Conservation (phyloP, 345 rosid species). For the Syzygium jambos region DNA sequence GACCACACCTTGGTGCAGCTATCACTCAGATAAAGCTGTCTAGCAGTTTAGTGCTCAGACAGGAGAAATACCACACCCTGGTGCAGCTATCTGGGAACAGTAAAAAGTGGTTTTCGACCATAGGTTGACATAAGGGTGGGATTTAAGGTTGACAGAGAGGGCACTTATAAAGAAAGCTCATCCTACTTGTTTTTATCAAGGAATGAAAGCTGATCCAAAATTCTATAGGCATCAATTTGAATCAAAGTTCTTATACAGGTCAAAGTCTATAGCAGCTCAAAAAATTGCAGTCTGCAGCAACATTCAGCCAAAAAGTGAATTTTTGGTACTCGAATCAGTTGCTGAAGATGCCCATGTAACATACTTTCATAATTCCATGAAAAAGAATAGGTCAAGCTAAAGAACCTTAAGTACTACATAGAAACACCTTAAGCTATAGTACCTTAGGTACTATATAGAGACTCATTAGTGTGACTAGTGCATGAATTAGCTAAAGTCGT, state of each 20-base stretch:
- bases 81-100: not conserved
- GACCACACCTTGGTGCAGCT: not conserved
- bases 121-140: not conserved
- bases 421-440: not conserved
- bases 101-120: not conserved
- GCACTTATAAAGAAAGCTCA: not conserved
- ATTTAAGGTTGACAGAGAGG: not conserved
- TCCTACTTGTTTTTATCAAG: not conserved
- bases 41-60: not conserved
- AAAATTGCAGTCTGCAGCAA: not conserved
- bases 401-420: not conserved
- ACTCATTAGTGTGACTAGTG: not conserved
- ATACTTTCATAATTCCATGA: not conserved
- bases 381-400: not conserved
- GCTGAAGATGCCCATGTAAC: not conserved
- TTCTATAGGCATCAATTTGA: not conserved
- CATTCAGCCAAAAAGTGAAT: not conserved
- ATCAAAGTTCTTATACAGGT: not conserved
- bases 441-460: not conserved
- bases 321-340: not conserved
- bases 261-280: not conserved
- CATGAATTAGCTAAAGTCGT: not conserved
- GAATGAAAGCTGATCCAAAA: not conserved
- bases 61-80: not conserved
- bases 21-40: not conserved